Base-by-base conservation (phyloP, 768 basidiomycete species). In the Agaricus bisporus region DNA sequence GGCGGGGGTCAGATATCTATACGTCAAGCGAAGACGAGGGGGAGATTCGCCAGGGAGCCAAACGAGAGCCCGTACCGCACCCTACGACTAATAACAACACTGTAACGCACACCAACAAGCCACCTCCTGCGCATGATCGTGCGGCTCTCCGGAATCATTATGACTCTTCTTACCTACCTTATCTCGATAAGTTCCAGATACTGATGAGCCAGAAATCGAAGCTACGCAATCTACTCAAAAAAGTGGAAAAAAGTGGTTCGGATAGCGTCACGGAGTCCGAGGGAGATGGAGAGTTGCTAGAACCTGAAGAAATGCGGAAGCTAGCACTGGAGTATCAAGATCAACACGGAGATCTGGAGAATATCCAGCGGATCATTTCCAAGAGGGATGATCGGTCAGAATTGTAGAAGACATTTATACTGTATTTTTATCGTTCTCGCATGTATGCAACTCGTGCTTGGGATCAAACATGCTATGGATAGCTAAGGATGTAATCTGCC, bases 21-120 rank as follows among this genome's bases (percentile, higher is more conserved):
- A 86, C 85, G 0, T 84, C 85, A 1, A 83, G 85, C 1, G 83
- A 83, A 37, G 80, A 85, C 48, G 81, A 83, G 61, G 73, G 72
- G 20, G 73, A 78, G 54, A 47, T 41, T n/a, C 52, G 44, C 11
- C 38, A 37, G 28, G 26, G 44, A 20, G 22, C 48, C 46, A 48
- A 54, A 36, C 46, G 47, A 6, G 53, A 54, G 22, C 28, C 47
- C 11, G 29, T 28, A 18, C 10, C 32, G 18, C 18, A 25, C 22
- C 29, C 45, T 29, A n/a, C 39, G 5, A 7, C 17, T 26, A 41
- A 12, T 29, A 48, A 41, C 18, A 53, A 45, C 38, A 32, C 5
- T 32, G 11, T 11, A 32, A 8, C 66, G 49, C 59, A 61, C 26
- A 49, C 46, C 28, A 54, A 66, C 17, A 62, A 56, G 20, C 66